Evolutionary conservation across 2,329 filamentous ascomycete genomes (phyloP).

Genomic region (Neoascochyta sp.): DNA sequence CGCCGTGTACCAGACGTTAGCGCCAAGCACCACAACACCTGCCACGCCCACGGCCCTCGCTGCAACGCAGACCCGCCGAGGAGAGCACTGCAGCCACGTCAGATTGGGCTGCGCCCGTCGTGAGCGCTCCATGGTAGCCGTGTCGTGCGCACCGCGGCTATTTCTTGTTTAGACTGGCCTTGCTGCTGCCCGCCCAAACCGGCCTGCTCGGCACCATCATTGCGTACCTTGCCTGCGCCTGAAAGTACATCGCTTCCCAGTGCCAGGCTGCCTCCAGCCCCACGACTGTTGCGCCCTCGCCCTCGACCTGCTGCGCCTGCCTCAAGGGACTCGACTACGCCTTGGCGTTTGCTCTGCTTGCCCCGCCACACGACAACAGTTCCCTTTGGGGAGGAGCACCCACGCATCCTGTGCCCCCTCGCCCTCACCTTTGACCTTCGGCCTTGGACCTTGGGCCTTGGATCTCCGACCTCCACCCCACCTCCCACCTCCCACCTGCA

Average conservation of each 20-base stretch:
- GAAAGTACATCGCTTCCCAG: no score
- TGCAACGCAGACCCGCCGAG: slow-evolving; percentile 11
- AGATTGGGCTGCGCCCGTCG: slow-evolving; percentile 19
- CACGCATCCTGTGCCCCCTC: slow-evolving; percentile 12
- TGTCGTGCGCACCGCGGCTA: slow-evolving; percentile 17
- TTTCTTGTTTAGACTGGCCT: slow-evolving; percentile 26
- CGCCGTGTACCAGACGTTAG: slow-evolving; percentile 15
- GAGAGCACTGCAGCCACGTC: slow-evolving; percentile 36
- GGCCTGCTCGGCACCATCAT: slow-evolving; percentile 13
- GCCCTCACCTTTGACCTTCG: slow-evolving; percentile 8
- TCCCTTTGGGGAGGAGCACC: slow-evolving; percentile 19
- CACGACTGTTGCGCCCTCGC: slow-evolving; percentile 4
- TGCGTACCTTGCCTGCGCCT: slow-evolving; percentile 7
- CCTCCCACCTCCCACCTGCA: slow-evolving; percentile 6
- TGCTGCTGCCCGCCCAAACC: slow-evolving; percentile 24
- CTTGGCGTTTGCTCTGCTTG: slow-evolving; percentile 25
- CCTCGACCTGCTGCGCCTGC: slow-evolving; percentile 20
- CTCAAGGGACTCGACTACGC: slow-evolving; percentile 6
- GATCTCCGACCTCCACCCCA: no score
- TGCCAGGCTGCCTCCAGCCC: no score
- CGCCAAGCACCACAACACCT: slow-evolving; percentile 15
- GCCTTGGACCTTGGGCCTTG: no score
- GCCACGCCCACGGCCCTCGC: slow-evolving; percentile 15
- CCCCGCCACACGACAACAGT: slow-evolving; percentile 23
- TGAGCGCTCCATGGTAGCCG: slow-evolving; percentile 25